A percentile compares a stretch with the other conserved stretches of the same genome.
Conservation (phyloP, 192 early-diverging fungal genomes). For the Oehlia diaphana region DNA sequence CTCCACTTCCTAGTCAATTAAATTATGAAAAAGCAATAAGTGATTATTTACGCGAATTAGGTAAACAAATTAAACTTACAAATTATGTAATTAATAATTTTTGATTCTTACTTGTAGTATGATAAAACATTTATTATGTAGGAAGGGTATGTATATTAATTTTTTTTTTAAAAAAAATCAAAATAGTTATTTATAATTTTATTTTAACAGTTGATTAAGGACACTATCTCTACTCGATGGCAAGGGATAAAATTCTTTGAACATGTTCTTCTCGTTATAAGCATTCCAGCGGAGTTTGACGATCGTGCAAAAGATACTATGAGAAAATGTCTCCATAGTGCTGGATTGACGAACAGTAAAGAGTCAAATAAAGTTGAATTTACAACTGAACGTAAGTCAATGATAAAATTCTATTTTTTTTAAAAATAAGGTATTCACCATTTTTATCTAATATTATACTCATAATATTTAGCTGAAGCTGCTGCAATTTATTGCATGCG, state of each 20-base stretch:
- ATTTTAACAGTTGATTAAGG: slow-evolving; percentile 1
- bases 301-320: slow-evolving; percentile 54
- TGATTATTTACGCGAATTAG: slow-evolving; percentile 46
- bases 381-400: too few species aligned
- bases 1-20: slow-evolving; percentile 37
- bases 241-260: background rate
- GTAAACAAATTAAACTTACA: background rate
- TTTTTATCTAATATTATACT: too few species aligned
- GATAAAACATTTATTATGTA: too few species aligned
- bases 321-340: slow-evolving; percentile 50
- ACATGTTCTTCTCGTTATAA: slow-evolving; percentile 28
- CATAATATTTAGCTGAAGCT: background rate
- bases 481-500: slow-evolving; percentile 11
- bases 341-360: slow-evolving; percentile 38
- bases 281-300: slow-evolving; percentile 54
- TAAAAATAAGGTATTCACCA: too few species aligned
- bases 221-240: slow-evolving; percentile 3
- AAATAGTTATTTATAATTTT: background rate
- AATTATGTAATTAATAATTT: too few species aligned
- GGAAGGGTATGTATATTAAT: too few species aligned
- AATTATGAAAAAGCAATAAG: slow-evolving; percentile 49
- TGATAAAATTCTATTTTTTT: too few species aligned
- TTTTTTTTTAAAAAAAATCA: too few species aligned
- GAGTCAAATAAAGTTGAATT: too few species aligned
- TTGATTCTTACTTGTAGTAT: too few species aligned